A percentile compares a stretch with the other conserved stretches of the same genome.
Evolutionary conservation across 2,329 filamentous ascomycete species (phyloP).

Genomic region (Xylaria sp.): DNA sequence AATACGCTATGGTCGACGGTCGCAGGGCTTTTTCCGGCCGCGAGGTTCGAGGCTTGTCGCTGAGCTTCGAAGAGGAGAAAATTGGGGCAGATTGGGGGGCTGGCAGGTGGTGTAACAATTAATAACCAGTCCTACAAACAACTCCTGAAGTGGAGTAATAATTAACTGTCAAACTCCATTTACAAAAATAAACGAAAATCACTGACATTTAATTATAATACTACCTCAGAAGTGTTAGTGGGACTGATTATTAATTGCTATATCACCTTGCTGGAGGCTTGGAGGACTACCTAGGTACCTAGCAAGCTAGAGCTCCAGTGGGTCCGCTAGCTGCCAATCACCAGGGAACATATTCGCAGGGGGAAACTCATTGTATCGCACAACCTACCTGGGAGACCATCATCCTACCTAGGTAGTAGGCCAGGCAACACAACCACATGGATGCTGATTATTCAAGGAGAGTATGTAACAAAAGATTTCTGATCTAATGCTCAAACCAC

Average conservation of each 20-base stretch:
- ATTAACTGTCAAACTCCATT: no score
- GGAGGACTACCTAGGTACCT: neutral
- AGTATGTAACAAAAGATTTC: neutral
- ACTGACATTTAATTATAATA: no score
- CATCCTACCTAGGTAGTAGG: neutral
- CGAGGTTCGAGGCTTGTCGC: constrained; percentile 37
- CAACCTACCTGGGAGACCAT: neutral
- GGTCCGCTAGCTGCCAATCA: constrained; percentile 7
- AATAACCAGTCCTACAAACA: no score
- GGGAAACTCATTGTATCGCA: neutral
- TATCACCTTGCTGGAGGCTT: no score
- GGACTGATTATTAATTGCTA: no score
- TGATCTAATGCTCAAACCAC: neutral
- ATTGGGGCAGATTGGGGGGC: constrained; percentile 20
- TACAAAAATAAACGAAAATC: no score
- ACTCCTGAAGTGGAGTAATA: no score
- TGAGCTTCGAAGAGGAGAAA: constrained; percentile 38
- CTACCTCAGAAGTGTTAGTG: no score
- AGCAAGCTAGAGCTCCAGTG: neutral
- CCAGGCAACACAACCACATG: neutral
- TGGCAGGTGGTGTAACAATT: neutral
- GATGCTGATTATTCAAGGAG: neutral
- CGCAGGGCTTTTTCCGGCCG: constrained; percentile 31
- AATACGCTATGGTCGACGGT: neutral
- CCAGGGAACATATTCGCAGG: neutral